Base-by-base conservation (phyloP, 176 grass and related monocot genomes). In the Carex pumila region DNA sequence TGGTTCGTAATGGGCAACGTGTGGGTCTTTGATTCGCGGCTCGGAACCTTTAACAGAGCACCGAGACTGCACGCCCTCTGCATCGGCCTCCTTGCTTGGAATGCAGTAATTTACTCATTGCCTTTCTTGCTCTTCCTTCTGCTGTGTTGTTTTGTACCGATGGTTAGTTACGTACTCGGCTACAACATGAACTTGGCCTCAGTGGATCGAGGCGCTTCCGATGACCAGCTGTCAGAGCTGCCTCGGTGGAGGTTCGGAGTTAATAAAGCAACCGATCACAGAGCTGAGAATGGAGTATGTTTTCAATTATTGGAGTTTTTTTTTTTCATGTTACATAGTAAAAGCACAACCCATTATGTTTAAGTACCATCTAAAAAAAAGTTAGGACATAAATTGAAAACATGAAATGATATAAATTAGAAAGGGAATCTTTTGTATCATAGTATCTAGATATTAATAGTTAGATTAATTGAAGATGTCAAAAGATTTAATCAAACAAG, bases 1-100 rank as follows among this genome's bases (percentile, higher is more conserved):
- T 95, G 96, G 96, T 99, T 99, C 83, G 96, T 99, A 84, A 95
- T 99, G 96, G 96, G 93, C 19, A 99, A 99, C 76, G 96, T 99
- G 52, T 99, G 96, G 96, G 90, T 95, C 80, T 99, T 99, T 82
- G 96, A 99, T 85, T 88, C 93, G 34, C 91, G 96, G 56, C 80
- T 91, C 5, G 81, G 89, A 19, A 89, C 96, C 64, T 95, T 95
- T 66, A 79, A 90, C 85, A 80, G 89, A 17, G 91, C 96, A 14
- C 96, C 93, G 41, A 90, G 84, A 84, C 81, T 99, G 75, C 91
- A 99, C 32, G 85, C 85, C 45, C 93, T 99, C 78, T 95, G 93
- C 88, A 80, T 95, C 62, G 77, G 81, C 17, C 91, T 99, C 22
- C 93, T 99, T 53, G 76, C 93, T 0, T 99, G 93, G 91, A 99